Conservation (phyloP, 2,329 filamentous ascomycete genomes). For the Lachnellula arida region DNA sequence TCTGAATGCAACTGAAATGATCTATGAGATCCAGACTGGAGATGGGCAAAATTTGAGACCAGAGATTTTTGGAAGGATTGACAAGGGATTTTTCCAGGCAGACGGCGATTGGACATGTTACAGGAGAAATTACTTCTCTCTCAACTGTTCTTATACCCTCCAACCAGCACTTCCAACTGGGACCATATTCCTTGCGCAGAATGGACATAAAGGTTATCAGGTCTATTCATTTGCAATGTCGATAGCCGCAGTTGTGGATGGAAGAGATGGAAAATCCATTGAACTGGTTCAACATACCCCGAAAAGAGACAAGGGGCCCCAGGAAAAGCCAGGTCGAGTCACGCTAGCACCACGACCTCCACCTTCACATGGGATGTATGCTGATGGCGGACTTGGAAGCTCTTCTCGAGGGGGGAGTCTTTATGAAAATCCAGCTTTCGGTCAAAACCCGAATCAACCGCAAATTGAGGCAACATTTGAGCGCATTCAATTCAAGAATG, state of each 20-base stretch:
- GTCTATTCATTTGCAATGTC: constrained; percentile 61
- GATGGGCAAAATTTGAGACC: constrained; percentile 50
- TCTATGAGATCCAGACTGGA: constrained; percentile 44
- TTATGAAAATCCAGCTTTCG: constrained; percentile 21
- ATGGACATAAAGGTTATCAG: constrained; percentile 17
- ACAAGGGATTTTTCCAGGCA: constrained; percentile 64
- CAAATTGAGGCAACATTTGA: constrained; percentile 49
- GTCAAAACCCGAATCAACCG: constrained; percentile 25
- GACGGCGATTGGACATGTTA: constrained; percentile 72
- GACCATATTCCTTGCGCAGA: constrained; percentile 35
- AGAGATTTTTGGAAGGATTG: constrained; percentile 62
- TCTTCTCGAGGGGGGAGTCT: constrained; percentile 13
- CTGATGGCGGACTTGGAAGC: constrained; percentile 19
- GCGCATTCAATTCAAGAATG: constrained; percentile 70
- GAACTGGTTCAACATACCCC: constrained; percentile 73
- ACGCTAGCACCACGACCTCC: constrained; percentile 31
- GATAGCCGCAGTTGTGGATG: constrained; percentile 63
- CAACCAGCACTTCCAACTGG: constrained; percentile 40
- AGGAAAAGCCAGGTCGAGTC: constrained; percentile 53
- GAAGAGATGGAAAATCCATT: constrained; percentile 55
- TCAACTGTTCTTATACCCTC: constrained; percentile 60
- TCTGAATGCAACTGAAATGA: constrained; percentile 35
- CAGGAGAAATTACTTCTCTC: constrained; percentile 66
- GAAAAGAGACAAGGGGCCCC: constrained; percentile 67
- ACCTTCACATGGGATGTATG: constrained; percentile 24